These are phyloP conservation scores for Pleurotus cornucopiae DNA, from an alignment of 768 basidiomycete species.

Conservation along the genomic window DNA sequence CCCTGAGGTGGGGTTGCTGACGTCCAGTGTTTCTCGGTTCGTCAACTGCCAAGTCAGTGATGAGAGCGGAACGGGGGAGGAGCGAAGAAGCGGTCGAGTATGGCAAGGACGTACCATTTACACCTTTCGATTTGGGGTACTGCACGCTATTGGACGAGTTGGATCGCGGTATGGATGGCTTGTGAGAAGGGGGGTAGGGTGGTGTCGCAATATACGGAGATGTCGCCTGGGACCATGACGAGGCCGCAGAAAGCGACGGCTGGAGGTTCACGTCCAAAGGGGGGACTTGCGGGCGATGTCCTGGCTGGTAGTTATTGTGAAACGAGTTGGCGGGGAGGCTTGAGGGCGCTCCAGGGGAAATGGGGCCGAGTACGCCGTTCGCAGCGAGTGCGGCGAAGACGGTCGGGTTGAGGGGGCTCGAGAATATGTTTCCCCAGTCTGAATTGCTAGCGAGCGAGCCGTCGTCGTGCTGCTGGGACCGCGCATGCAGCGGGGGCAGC, in stretches of 20 bases:
- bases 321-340: constrained; percentile 35
- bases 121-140: constrained; percentile 7
- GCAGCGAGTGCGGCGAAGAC: constrained; percentile 60
- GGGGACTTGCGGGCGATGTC: not conserved
- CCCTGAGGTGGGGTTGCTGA: constrained; percentile 5
- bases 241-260: constrained; percentile 13
- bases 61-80: not conserved
- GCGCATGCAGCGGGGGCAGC: constrained; percentile 1
- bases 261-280: constrained; percentile 11
- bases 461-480: constrained; percentile 12
- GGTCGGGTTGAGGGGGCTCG: constrained; percentile 57
- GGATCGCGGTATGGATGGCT: constrained; percentile 1
- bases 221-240: constrained; percentile 9
- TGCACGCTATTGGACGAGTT: constrained; percentile 2
- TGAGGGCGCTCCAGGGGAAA: constrained; percentile 26
- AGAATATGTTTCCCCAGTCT: constrained; percentile 57
- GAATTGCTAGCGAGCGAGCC: constrained; percentile 14
- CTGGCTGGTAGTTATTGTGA: constrained; percentile 20
- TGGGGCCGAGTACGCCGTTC: constrained; percentile 48
- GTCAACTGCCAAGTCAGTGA: constrained; percentile 8
- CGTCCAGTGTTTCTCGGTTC: constrained; percentile 7
- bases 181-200: constrained; percentile 13
- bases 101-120: not conserved
- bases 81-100: not conserved
- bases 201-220: constrained; percentile 4